Evolutionary conservation across 73 alveolate species (phyloP).

Genomic region (Paraurostyla sp.): DNA sequence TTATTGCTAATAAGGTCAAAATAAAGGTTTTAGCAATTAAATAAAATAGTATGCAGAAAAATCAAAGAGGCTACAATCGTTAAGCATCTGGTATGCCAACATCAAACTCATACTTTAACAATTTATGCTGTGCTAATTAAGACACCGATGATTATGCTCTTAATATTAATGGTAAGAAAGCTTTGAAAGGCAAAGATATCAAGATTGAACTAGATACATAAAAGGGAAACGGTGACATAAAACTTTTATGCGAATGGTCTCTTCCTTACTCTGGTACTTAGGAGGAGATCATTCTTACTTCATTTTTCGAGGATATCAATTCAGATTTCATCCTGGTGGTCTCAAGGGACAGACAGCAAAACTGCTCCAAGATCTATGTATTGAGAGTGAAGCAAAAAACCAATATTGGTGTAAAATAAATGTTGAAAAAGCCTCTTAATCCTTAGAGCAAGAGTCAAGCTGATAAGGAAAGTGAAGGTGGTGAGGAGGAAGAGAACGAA

Average conservation of each 20-base stretch:
- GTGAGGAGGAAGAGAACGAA: background rate
- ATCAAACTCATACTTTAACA: no score
- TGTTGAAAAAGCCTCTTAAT: no score
- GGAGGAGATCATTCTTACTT: conserved; percentile 8
- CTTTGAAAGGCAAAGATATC: background rate
- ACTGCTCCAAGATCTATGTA: background rate
- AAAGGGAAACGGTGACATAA: no score
- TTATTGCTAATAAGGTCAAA: conserved; percentile 4
- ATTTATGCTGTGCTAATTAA: no score
- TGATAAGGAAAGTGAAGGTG: no score
- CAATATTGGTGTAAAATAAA: no score
- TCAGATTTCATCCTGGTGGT: conserved; percentile 13
- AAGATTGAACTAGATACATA: background rate
- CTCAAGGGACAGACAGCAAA: background rate
- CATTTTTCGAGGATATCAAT: conserved; percentile 25
- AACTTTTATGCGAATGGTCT: conserved; percentile 9
- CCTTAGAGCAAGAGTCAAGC: no score
- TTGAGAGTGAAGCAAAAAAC: background rate
- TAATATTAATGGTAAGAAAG: no score
- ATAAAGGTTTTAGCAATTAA: background rate
- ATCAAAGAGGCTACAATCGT: no score
- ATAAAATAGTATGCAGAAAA: background rate
- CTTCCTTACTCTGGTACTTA: background rate
- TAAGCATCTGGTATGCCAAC: no score
- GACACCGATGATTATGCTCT: no score